Percentiles rank a stretch among this genome's conserved stretches.
Evolutionary conservation across 2,329 filamentous ascomycete genomes (phyloP).

Genomic region (Aspergillus quadrilineatus): DNA sequence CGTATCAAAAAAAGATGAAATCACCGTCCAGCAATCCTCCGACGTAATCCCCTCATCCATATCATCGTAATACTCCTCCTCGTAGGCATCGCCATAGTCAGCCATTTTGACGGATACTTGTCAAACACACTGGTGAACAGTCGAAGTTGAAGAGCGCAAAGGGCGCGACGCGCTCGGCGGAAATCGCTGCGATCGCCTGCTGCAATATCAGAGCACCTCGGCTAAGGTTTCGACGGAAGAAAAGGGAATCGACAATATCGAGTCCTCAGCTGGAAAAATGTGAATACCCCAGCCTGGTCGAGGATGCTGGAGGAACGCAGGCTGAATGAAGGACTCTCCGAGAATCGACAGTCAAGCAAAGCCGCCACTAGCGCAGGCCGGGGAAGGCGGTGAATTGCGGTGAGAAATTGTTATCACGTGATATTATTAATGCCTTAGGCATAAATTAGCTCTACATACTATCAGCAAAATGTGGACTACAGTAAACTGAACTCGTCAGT

Average conservation of each 20-base stretch:
- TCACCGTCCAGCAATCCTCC: conserved; percentile 98
- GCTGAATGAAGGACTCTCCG: conserved; percentile 21
- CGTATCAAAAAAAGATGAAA: conserved; percentile 91
- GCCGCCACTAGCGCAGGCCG: conserved; percentile 32
- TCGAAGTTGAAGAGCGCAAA: conserved; percentile 21
- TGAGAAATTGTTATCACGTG: conserved; percentile 24
- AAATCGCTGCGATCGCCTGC: conserved; percentile 19
- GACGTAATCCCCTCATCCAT: conserved; percentile 77
- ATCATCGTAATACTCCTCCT: conserved; percentile 67
- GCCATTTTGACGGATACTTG: conserved; percentile 46
- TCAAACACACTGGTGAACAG: conserved; percentile 11
- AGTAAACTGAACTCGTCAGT: not conserved
- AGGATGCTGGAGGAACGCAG: conserved; percentile 24
- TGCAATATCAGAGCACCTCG: conserved; percentile 14
- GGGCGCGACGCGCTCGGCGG: conserved; percentile 27
- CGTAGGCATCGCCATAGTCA: conserved; percentile 64
- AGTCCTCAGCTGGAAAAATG: conserved; percentile 29
- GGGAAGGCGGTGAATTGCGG: conserved; percentile 17
- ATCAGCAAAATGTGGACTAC: too few relatives aligned
- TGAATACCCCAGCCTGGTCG: conserved; percentile 25
- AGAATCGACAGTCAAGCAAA: conserved; percentile 23
- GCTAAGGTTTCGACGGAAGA: not conserved
- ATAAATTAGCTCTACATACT: not conserved
- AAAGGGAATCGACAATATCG: conserved; percentile 20
- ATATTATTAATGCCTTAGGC: not conserved